These are phyloP conservation scores for Pythium periplocum DNA, from an alignment of 352 stramenopile species.

Conservation along the genomic window DNA sequence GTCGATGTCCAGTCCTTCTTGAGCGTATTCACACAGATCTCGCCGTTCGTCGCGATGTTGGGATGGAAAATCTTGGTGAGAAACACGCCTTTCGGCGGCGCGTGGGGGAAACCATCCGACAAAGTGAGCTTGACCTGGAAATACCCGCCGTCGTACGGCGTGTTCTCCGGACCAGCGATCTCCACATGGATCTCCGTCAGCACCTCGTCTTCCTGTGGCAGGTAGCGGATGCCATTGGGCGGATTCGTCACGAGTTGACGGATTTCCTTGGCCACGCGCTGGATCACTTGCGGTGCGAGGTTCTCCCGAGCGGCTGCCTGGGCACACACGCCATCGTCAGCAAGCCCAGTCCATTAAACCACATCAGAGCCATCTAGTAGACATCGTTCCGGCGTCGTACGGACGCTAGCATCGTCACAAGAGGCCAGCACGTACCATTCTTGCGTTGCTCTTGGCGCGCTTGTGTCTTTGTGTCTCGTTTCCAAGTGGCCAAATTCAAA, in stretches of 20 bases:
- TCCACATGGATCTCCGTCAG: slow-evolving; percentile 93
- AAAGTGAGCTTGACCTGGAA: slow-evolving; percentile 97
- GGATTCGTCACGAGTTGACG: slow-evolving; percentile 85
- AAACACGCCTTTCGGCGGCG: slow-evolving; percentile 92
- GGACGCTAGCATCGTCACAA: too few relatives aligned
- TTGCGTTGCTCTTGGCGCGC: too few relatives aligned
- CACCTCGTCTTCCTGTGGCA: slow-evolving; percentile 88
- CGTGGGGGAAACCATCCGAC: slow-evolving; percentile 78
- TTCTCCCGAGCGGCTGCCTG: slow-evolving; percentile 39
- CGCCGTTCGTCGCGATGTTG: slow-evolving; percentile 96
- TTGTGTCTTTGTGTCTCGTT: too few relatives aligned
- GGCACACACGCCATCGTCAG: background rate
- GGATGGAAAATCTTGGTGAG: slow-evolving; percentile 99
- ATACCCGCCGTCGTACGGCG: slow-evolving; percentile 94
- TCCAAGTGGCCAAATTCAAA: too few relatives aligned
- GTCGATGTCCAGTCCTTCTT: slow-evolving; percentile 97
- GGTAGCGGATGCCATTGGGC: slow-evolving; percentile 90
- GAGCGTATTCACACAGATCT: slow-evolving; percentile 99
- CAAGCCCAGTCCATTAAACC: slow-evolving; percentile 1
- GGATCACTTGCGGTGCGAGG: slow-evolving; percentile 87
- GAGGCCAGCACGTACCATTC: too few relatives aligned
- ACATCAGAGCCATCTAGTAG: too few relatives aligned
- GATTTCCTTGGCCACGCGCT: slow-evolving; percentile 91
- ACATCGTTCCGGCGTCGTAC: too few relatives aligned
- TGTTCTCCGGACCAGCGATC: slow-evolving; percentile 95